Evolutionary conservation across 2,329 filamentous ascomycete species (phyloP).

Genomic region (Ophidiomyces ophidiicola): DNA sequence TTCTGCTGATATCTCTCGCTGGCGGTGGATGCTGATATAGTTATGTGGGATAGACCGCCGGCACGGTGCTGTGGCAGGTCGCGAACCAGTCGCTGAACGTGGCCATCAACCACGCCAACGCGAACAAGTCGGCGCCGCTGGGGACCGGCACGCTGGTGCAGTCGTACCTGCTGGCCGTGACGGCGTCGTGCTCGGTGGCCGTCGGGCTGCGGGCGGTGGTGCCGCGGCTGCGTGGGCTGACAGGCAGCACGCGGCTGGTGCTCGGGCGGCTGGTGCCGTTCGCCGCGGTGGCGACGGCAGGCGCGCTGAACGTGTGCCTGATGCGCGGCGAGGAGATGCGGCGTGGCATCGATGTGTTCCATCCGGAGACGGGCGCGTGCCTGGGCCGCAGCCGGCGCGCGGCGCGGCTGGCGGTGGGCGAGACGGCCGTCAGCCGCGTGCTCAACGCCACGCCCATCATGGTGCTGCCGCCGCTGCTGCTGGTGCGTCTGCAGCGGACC

Average conservation of each 20-base stretch:
- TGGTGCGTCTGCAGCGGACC: constrained; percentile 73
- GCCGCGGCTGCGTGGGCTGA: constrained; percentile 64
- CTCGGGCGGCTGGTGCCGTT: constrained; percentile 87
- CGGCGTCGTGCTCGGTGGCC: constrained; percentile 85
- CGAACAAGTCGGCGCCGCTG: constrained; percentile 91
- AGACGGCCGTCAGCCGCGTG: constrained; percentile 84
- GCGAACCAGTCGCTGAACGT: constrained; percentile 97
- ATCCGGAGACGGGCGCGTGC: too few species aligned
- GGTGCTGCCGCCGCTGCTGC: constrained; percentile 78
- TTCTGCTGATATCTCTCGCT: constrained; percentile 1
- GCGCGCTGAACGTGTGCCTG: constrained; percentile 86
- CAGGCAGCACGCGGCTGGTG: constrained; percentile 61
- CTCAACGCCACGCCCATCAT: constrained; percentile 94
- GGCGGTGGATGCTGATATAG: constrained; percentile 2
- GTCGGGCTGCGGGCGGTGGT: constrained; percentile 84
- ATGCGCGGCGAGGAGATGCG: constrained; percentile 97
- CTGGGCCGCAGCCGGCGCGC: constrained; percentile 82
- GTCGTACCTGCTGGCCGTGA: constrained; percentile 84
- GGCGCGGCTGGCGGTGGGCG: constrained; percentile 75
- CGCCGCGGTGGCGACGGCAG: constrained; percentile 82
- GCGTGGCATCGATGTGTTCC: constrained; percentile 83
- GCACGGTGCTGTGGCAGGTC: constrained; percentile 87
- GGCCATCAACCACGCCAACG: constrained; percentile 92
- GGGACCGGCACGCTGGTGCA: constrained; percentile 68
- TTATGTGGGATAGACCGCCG: constrained; percentile 47